phyloP scores from a whole-genome alignment of 805 yeast genomes.

The Pichia deserticola region DNA sequence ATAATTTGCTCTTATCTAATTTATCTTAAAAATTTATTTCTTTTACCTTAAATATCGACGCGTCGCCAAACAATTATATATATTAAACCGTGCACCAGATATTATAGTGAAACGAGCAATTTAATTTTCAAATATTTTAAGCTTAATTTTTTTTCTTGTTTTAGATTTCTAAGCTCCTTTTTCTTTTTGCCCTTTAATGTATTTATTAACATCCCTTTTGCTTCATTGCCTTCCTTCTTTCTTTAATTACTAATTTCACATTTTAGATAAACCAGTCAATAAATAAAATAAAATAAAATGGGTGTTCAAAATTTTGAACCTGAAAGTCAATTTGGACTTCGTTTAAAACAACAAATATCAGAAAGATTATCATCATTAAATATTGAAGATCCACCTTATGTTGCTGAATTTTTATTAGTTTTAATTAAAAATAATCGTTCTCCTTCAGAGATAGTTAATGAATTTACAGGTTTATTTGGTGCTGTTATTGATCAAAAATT shows the following conservation, averaged over 20 bases:
- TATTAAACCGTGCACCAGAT: too few species aligned
- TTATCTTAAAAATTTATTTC: too few species aligned
- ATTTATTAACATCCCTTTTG: too few species aligned
- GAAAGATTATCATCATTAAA: conserved; percentile 33
- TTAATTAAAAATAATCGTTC: conserved; percentile 62
- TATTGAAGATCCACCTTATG: conserved; percentile 48
- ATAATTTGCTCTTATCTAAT: too few species aligned
- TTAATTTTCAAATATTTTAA: too few species aligned
- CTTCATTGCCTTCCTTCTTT: neutral
- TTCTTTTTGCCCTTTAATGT: too few species aligned
- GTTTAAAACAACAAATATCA: conserved; percentile 37
- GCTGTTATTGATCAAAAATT: conserved; percentile 52
- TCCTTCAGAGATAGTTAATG: conserved; percentile 51
- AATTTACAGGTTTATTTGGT: conserved; percentile 55
- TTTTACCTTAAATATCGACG: too few species aligned
- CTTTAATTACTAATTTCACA: neutral
- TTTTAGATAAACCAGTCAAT: neutral
- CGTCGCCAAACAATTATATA: too few species aligned
- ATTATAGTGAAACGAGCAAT: too few species aligned
- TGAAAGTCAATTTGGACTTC: conserved; percentile 31
- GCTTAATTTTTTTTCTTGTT: too few species aligned
- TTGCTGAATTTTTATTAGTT: conserved; percentile 68
- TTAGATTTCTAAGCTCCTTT: too few species aligned
- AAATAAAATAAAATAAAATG: neutral
- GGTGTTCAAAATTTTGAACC: conserved; percentile 20